Conservation (phyloP, 2,329 filamentous ascomycete genomes). For the Aspergillus sp. region DNA sequence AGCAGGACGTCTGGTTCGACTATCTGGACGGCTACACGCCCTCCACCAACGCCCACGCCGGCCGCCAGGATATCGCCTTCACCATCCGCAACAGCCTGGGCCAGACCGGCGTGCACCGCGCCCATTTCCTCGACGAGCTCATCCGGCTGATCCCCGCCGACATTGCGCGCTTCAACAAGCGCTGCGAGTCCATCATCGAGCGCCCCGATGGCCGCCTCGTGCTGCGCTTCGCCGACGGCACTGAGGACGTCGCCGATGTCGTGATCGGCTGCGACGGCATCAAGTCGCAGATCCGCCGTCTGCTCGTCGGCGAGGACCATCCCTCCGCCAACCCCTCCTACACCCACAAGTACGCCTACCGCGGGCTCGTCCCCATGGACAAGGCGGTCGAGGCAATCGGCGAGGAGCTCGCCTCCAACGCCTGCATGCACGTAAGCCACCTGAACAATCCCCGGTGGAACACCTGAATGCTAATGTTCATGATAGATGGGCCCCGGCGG, state of each 20-base stretch:
- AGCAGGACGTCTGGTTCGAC: constrained; percentile 26
- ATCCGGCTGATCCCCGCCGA: constrained; percentile 30
- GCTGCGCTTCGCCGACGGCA: constrained; percentile 46
- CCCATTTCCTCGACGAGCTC: constrained; percentile 35
- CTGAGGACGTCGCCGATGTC: constrained; percentile 39
- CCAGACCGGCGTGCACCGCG: constrained; percentile 28
- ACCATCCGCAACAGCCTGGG: constrained; percentile 23
- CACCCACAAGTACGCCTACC: constrained; percentile 54
- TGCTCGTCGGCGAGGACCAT: constrained; percentile 43
- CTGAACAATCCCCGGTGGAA: too few species aligned
- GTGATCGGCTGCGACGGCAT: constrained; percentile 52
- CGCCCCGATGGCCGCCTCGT: constrained; percentile 26
- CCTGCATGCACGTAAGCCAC: constrained; percentile 33
- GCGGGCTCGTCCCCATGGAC: constrained; percentile 51
- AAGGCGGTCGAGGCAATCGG: constrained; percentile 47
- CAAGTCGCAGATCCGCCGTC: constrained; percentile 47
- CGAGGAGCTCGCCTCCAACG: constrained; percentile 39
- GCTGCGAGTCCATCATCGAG: constrained; percentile 19
- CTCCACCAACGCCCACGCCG: constrained; percentile 4
- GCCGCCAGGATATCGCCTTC: constrained; percentile 21
- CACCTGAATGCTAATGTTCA: too few species aligned
- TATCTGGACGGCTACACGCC: constrained; percentile 20
- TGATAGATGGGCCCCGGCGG: constrained; percentile 39
- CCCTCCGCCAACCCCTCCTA: constrained; percentile 48
- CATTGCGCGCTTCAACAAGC: constrained; percentile 27